Evolutionary conservation across 371 early-diverging fungal species (phyloP).

Genomic region (Mucor circinelloides): DNA sequence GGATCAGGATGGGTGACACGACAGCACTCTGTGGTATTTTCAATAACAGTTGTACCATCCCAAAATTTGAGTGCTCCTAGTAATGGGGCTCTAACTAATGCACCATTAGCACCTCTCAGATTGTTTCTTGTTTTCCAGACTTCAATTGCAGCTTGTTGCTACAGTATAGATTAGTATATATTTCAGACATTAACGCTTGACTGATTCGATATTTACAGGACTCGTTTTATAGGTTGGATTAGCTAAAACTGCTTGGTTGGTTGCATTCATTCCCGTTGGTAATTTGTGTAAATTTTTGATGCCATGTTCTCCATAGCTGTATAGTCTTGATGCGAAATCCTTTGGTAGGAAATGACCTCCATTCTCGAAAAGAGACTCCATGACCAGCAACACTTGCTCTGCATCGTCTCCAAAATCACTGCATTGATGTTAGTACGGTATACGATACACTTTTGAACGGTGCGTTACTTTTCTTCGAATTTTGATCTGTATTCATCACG

Average conservation of each 20-base stretch:
- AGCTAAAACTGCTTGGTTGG: constrained; percentile 51
- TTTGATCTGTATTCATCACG: constrained; percentile 38
- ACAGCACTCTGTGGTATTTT: constrained; percentile 60
- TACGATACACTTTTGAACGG: not conserved
- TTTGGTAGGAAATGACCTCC: constrained; percentile 55
- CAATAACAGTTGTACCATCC: constrained; percentile 63
- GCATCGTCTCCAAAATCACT: constrained; percentile 74
- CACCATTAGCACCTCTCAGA: constrained; percentile 62
- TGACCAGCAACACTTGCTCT: constrained; percentile 64
- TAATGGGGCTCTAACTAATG: constrained; percentile 65
- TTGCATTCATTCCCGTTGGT: constrained; percentile 57
- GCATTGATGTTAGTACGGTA: not conserved
- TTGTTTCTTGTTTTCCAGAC: constrained; percentile 32
- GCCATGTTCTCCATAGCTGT: constrained; percentile 54
- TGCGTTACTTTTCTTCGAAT: constrained; percentile 50
- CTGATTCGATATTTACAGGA: constrained; percentile 26
- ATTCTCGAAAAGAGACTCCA: constrained; percentile 53
- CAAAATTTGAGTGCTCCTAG: constrained; percentile 64
- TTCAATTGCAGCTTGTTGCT: constrained; percentile 36
- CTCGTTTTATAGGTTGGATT: constrained; percentile 43
- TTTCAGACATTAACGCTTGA: not conserved
- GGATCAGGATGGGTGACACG: constrained; percentile 73
- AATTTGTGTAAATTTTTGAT: constrained; percentile 55
- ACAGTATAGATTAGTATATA: not conserved
- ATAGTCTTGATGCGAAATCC: constrained; percentile 53